Conservation (phyloP, 2,329 filamentous ascomycete species). For the Colletotrichum orbiculare region DNA sequence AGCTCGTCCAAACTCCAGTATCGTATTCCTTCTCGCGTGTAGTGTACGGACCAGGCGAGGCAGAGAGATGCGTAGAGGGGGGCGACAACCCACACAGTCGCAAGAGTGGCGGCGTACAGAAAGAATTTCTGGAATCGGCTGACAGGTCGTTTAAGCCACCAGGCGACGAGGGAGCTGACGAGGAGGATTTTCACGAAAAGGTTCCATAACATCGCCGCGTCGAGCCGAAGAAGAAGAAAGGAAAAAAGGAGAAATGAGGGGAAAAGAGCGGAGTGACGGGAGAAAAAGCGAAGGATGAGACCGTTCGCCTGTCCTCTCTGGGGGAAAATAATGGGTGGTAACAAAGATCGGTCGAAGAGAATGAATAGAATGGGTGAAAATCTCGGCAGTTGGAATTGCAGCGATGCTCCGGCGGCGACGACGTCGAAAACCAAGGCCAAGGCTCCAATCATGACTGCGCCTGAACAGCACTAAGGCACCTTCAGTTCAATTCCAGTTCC, state of each 20-base stretch:
- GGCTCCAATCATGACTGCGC: background rate
- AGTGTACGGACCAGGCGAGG: constrained; percentile 35
- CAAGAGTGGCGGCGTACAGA: constrained; percentile 30
- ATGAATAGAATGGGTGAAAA: constrained; percentile 35
- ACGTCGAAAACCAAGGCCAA: constrained; percentile 17
- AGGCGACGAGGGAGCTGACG: constrained; percentile 38
- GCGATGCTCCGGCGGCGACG: constrained; percentile 29
- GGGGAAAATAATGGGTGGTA: constrained; percentile 23
- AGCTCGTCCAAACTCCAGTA: constrained; percentile 58
- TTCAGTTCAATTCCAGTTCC: background rate
- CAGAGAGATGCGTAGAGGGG: constrained; percentile 31
- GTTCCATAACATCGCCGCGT: constrained; percentile 39
- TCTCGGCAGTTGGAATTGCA: constrained; percentile 32
- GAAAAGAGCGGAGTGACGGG: constrained; percentile 20
- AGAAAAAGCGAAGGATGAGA: constrained; percentile 32
- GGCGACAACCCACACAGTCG: constrained; percentile 36
- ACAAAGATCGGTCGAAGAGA: constrained; percentile 28
- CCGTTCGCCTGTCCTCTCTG: constrained; percentile 34
- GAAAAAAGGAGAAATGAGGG: constrained; percentile 17
- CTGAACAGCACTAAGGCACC: background rate
- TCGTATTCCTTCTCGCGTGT: constrained; percentile 35
- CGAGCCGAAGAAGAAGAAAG: constrained; percentile 17
- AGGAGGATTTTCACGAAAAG: constrained; percentile 37
- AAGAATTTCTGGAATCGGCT: constrained; percentile 34
- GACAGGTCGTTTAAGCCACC: constrained; percentile 37